These are phyloP conservation scores for Crithidia bombi DNA, from an alignment of 208 protist genomes.

Conservation along the genomic window DNA sequence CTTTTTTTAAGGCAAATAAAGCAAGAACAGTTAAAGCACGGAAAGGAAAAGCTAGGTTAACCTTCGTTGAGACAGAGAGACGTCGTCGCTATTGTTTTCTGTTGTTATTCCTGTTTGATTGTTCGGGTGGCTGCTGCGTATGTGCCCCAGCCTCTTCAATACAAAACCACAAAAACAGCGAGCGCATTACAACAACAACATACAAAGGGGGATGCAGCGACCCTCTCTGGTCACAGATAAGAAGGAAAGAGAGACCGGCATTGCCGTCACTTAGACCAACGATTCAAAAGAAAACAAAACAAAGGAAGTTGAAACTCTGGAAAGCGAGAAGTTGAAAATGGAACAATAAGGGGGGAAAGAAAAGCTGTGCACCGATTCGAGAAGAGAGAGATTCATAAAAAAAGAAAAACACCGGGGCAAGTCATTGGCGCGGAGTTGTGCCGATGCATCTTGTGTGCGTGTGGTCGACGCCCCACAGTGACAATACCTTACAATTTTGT, in stretches of 20 bases:
- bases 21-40: too few relatives aligned
- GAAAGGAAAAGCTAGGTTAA: neutral
- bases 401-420: neutral
- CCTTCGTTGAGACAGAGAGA: too few relatives aligned
- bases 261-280: neutral
- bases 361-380: conserved; percentile 5
- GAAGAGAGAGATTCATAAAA: neutral
- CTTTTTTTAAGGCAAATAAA: too few relatives aligned
- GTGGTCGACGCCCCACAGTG: conserved; percentile 4
- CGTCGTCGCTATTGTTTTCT: too few relatives aligned
- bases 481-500: conserved; percentile 11
- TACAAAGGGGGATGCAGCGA: too few relatives aligned
- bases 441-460: conserved; percentile 4
- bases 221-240: too few relatives aligned
- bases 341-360: conserved; percentile 8
- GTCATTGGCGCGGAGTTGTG: neutral
- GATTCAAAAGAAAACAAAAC: neutral
- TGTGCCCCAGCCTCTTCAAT: too few relatives aligned
- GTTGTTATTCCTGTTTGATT: too few relatives aligned
- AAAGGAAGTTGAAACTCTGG: conserved; percentile 12
- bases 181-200: too few relatives aligned
- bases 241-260: neutral
- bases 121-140: too few relatives aligned
- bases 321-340: conserved; percentile 15
- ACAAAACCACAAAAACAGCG: too few relatives aligned